phyloP scores from a whole-genome alignment of 2,329 filamentous ascomycete species.

The Arthrobotrys iridis region DNA sequence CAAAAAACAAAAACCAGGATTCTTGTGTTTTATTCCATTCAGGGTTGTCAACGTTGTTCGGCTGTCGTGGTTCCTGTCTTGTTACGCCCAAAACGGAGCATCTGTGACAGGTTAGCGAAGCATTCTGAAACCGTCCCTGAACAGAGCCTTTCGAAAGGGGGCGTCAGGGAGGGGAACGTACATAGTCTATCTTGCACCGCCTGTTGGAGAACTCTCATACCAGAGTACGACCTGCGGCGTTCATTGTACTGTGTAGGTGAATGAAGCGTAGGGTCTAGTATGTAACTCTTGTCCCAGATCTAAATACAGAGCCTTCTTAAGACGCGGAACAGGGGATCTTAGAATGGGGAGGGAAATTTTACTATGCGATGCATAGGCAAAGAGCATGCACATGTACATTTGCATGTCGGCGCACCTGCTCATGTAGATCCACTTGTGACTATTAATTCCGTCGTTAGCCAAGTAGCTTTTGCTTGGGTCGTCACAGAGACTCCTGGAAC shows the following conservation, averaged over 20 bases:
- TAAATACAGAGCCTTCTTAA: constrained; percentile 24
- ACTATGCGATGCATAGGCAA: constrained; percentile 11
- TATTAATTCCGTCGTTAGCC: background rate
- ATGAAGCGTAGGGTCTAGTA: background rate
- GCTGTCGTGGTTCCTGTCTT: too few species aligned
- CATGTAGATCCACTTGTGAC: background rate
- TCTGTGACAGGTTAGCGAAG: constrained; percentile 43
- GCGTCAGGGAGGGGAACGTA: background rate
- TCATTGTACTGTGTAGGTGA: background rate
- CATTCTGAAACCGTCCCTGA: constrained; percentile 42
- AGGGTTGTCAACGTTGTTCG: background rate
- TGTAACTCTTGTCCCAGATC: constrained; percentile 36
- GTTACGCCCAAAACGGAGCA: constrained; percentile 6
- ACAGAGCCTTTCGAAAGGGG: constrained; percentile 15
- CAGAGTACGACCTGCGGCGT: background rate
- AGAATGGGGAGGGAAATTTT: constrained; percentile 10
- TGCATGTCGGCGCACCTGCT: background rate
- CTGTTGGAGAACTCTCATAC: constrained; percentile 8
- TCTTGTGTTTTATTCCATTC: background rate
- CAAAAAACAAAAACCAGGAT: background rate
- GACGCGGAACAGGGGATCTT: background rate
- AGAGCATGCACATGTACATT: background rate
- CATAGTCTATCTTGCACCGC: constrained; percentile 1
- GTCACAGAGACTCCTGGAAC: background rate
- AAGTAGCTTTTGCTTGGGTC: background rate